phyloP scores from a whole-genome alignment of 169 alveolate species.

The Amoebophrya sp. region DNA sequence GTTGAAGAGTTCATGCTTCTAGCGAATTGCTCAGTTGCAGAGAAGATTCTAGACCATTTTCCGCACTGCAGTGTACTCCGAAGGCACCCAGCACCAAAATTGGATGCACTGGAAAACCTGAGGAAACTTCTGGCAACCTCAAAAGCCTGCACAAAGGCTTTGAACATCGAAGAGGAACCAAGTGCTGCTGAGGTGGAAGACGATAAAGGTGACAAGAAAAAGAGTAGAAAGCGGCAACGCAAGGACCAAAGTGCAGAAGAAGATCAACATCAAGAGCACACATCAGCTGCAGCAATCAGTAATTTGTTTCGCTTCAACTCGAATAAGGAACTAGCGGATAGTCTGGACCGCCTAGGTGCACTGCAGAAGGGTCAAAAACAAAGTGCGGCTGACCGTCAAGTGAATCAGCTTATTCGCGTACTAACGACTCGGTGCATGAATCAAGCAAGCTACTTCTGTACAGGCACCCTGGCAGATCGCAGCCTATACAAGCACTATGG shows the following conservation, averaged over 20 bases:
- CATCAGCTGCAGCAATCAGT: neutral
- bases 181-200: no score
- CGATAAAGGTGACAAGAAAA: no score
- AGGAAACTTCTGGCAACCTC: no score
- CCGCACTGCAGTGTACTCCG: neutral
- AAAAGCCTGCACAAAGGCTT: no score
- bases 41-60: neutral
- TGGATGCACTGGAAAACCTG: neutral
- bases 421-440: conserved; percentile 82
- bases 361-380: neutral
- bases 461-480: conserved; percentile 23
- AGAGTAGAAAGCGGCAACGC: no score
- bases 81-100: conserved; percentile 3
- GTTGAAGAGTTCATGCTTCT: conserved; percentile 95
- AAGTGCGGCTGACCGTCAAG: conserved; percentile 59
- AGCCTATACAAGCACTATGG: conserved; percentile 67
- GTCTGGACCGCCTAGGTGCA: neutral
- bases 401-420: conserved; percentile 70
- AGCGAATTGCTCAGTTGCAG: conserved; percentile 91
- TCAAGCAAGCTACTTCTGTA: conserved; percentile 61
- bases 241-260: no score
- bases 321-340: neutral
- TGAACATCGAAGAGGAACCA: no score
- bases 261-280: neutral
- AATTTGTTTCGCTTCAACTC: neutral